Conservation (phyloP, 78 protist species). For the Dictyostelium brefeldianum region DNA sequence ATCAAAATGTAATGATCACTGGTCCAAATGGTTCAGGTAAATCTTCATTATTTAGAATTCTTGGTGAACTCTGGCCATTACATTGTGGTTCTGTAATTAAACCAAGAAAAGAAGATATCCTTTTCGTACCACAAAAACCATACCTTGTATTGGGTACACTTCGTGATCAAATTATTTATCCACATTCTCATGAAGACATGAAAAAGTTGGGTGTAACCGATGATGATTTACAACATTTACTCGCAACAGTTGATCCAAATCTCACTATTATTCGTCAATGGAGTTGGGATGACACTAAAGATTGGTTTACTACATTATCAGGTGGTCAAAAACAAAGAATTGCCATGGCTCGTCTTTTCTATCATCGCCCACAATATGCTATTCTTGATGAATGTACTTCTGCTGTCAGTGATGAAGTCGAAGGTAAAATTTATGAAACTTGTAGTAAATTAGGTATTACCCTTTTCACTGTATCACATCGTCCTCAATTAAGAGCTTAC, state of each 20-base stretch:
- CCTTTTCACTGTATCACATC: conserved; percentile 87
- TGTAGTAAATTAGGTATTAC: conserved; percentile 87
- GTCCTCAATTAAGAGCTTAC: conserved; percentile 69
- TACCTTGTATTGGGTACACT: conserved; percentile 92
- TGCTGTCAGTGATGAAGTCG: conserved; percentile 88
- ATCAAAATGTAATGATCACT: conserved; percentile 84
- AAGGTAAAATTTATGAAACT: conserved; percentile 82
- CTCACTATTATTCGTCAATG: conserved; percentile 75
- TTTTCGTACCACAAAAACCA: conserved; percentile 92
- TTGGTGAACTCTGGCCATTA: conserved; percentile 94
- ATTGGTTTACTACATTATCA: conserved; percentile 83
- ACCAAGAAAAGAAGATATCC: conserved; percentile 79
- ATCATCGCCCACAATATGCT: conserved; percentile 93
- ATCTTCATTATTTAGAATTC: conserved; percentile 89
- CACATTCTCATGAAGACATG: conserved; percentile 83
- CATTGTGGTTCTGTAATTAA: conserved; percentile 84
- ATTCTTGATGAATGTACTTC: conserved; percentile 94
- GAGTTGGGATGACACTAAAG: conserved; percentile 74
- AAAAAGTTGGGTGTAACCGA: conserved; percentile 79
- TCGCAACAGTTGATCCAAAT: conserved; percentile 84
- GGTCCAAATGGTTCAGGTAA: conserved; percentile 94
- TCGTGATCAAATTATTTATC: conserved; percentile 93
- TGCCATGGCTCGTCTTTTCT: conserved; percentile 93
- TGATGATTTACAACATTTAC: conserved; percentile 83
- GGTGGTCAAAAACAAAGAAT: conserved; percentile 92